Evolutionary conservation across 208 protist species (phyloP).

Genomic region (Trichomonas tenax): DNA sequence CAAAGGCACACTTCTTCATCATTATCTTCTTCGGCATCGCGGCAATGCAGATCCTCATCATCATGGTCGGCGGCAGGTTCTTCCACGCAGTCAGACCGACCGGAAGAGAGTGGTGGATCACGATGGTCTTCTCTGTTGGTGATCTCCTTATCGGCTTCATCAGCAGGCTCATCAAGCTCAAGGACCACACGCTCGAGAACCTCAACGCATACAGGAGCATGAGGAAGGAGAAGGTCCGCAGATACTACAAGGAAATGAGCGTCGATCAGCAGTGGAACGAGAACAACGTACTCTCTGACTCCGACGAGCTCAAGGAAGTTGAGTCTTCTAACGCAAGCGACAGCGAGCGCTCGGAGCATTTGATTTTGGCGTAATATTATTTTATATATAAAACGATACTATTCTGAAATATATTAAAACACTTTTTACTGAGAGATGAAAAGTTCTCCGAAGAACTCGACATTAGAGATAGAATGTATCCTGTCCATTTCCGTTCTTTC

Average conservation of each 20-base stretch:
- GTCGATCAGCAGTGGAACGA: not conserved
- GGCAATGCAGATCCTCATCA: not conserved
- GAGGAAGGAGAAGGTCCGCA: not conserved
- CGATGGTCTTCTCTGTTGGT: not conserved
- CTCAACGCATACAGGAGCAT: not conserved
- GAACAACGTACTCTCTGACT: not conserved
- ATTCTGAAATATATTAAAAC: too few species aligned
- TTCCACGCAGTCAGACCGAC: not conserved
- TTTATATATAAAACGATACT: too few species aligned
- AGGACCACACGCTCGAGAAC: not conserved
- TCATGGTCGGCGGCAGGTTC: not conserved
- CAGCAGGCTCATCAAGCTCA: not conserved
- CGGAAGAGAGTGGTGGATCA: not conserved
- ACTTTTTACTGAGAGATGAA: too few species aligned
- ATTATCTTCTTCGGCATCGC: not conserved
- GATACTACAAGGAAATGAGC: not conserved
- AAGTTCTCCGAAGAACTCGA: too few species aligned
- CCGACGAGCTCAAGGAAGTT: not conserved
- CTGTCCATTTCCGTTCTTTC: too few species aligned
- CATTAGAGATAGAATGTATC: too few species aligned
- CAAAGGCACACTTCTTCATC: not conserved
- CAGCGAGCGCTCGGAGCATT: not conserved
- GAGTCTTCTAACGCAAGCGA: not conserved
- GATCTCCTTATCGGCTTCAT: not conserved
- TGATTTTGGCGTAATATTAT: not conserved